Evolutionary conservation across 2,329 filamentous ascomycete genomes (phyloP), one percentile per base, ranked within the genome.

Genomic region (Atkinsonella hypoxylon): DNA sequence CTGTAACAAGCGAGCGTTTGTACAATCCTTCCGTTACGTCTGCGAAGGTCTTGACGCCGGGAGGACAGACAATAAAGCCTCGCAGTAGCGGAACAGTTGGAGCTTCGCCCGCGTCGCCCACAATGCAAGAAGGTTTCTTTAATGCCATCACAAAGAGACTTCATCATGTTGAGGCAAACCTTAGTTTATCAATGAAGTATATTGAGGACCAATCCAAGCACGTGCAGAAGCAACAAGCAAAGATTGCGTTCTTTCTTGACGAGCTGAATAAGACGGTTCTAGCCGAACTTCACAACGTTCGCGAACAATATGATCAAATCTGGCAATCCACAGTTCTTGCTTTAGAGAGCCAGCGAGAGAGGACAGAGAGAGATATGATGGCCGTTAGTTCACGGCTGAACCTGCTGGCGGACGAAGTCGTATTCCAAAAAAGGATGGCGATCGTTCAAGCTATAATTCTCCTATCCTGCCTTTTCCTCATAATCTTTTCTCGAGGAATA

Each of bases 81-180:
- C 61, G 65, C 45, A 61, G 53, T 17, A 61, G 56, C 22, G 60
- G 58, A n/a, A 61, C 64, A 1, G 48, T 54, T 7, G 57, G 57
- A 9, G 58, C 62, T 6, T 49, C 63, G 3, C 47, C 59, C 3
- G 61, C 64, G 30, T 79, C 82, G 1, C 90, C 91, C 2, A 89
- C 90, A 0, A 93, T 94, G 1, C 93, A 98, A 66, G 93, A 98
- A 64, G 93, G 87, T 1, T 97, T 98, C 68, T 98, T 96, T 77
- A 97, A 97, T 65, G 88, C 89, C 4, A 85, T 97, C 9, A 89
- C 90, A 55, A 97, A 97, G 67, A 87, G 93, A 1, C 76, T 98
- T 4, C 87, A 91, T 56, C 83, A 90, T 59, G 81, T 97, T 8
- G 93, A 98, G 66, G 81, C 87, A 15, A 98, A 97, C 64, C 89